These are phyloP conservation scores for Sarocladium kiliense DNA, from an alignment of 2,329 filamentous ascomycete species.

Conservation along the genomic window DNA sequence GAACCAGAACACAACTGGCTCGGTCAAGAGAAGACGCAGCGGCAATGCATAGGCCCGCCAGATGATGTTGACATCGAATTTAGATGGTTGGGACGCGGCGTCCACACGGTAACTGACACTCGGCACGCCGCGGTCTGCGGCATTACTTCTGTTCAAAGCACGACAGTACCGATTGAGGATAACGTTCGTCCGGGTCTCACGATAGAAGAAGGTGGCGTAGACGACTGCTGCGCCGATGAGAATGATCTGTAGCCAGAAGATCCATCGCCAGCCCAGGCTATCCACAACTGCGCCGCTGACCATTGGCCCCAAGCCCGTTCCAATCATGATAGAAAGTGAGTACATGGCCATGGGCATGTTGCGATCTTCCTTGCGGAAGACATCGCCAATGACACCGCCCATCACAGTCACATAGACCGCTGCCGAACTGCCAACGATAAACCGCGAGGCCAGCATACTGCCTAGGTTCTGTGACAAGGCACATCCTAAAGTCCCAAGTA, in stretches of 20 bases:
- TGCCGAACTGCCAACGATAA: slow-evolving; percentile 57
- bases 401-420: slow-evolving; percentile 43
- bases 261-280: slow-evolving; percentile 57
- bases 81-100: too few relatives aligned
- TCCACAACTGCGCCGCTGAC: slow-evolving; percentile 55
- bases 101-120: too few relatives aligned
- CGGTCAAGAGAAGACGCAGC: slow-evolving; percentile 68
- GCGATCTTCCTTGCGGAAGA: slow-evolving; percentile 57
- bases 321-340: slow-evolving; percentile 54
- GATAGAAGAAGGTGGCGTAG: slow-evolving; percentile 53
- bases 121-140: too few relatives aligned
- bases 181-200: slow-evolving; percentile 64
- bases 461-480: slow-evolving; percentile 53
- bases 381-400: slow-evolving; percentile 62
- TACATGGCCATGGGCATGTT: slow-evolving; percentile 68
- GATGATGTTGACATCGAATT: slow-evolving; percentile 19
- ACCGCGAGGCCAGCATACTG: slow-evolving; percentile 57
- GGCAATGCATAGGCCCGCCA: slow-evolving; percentile 41
- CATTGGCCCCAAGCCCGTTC: slow-evolving; percentile 59
- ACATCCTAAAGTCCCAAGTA: slow-evolving; percentile 42
- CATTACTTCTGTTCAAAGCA: slow-evolving; percentile 55
- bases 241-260: slow-evolving; percentile 63
- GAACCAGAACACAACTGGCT: slow-evolving; percentile 80
- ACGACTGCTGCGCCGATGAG: slow-evolving; percentile 48
- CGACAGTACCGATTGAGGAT: slow-evolving; percentile 56